Percentiles rank a stretch among this genome's conserved stretches.
These are phyloP conservation scores for Termitomyces bulborhizus DNA, from an alignment of 768 basidiomycete genomes.

Conservation along the genomic window DNA sequence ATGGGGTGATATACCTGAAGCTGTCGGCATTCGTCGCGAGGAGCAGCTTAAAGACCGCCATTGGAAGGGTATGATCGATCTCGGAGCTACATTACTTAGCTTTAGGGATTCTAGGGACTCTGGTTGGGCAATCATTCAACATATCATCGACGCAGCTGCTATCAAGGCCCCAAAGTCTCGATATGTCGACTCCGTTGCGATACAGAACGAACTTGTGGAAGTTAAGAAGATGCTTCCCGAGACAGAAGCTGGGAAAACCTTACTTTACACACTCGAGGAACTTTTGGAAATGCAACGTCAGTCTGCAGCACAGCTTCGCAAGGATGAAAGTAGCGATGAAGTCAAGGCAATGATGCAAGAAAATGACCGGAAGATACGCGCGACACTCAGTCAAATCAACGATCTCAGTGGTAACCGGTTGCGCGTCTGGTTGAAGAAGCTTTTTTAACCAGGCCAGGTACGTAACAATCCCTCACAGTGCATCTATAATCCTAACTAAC, in stretches of 20 bases:
- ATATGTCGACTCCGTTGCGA: constrained; percentile 12
- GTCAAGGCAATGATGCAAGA: constrained; percentile 12
- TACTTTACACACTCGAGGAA: constrained; percentile 14
- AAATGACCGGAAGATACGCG: constrained; percentile 12
- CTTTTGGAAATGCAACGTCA: constrained; percentile 9
- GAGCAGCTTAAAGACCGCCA: constrained; percentile 7
- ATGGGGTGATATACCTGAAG: constrained; percentile 6
- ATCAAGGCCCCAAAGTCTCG: background rate
- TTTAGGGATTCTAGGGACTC: constrained; percentile 5
- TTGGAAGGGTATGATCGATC: constrained; percentile 8
- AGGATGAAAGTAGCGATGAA: constrained; percentile 3
- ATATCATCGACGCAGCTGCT: constrained; percentile 5
- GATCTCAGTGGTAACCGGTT: constrained; percentile 9
- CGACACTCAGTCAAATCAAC: constrained; percentile 14
- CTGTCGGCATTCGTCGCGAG: constrained; percentile 4
- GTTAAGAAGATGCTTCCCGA: constrained; percentile 16
- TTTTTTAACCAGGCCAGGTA: constrained; percentile 1
- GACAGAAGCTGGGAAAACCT: constrained; percentile 17
- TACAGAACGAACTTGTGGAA: constrained; percentile 21
- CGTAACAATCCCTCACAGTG: background rate
- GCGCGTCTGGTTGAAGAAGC: constrained; percentile 4
- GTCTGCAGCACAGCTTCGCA: constrained; percentile 4
- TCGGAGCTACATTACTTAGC: constrained; percentile 6
- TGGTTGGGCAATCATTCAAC: constrained; percentile 6
- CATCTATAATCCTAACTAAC: background rate